Evolutionary conservation across 345 rosid species (phyloP), one percentile per base, ranked within the genome.

Genomic region (Syzygium jambos): DNA sequence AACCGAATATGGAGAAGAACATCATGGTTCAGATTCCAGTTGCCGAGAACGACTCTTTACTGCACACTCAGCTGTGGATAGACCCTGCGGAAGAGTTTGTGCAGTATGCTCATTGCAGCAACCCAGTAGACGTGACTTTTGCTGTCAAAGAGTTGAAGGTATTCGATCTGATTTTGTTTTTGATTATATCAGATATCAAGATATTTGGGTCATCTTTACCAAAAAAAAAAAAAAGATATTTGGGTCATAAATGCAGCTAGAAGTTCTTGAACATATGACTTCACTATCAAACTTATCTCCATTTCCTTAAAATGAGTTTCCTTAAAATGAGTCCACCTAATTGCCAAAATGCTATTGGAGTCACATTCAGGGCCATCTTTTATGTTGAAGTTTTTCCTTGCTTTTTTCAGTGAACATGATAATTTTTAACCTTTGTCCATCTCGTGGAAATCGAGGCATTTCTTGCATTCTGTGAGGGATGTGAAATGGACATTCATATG

Each of bases 401-500:
- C 27, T 25, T 12, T 78, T 85, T n/a, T 34, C 87, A 15, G 55
- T 56, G 29, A 68, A 9, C 2, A 14, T 34, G 65, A 78, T 25
- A 30, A 9, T 15, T 78, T 55, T 27, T 73, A 54, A 77, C 2
- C 2, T 61, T 56, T 53, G 41, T 61, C 56, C 77, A 30, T 78
- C 54, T 55, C 12, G 0, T 86, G 86, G 15, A 87, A 77, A 88
- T 91, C 78, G 93, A 98, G 98, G 99, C 99, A 61, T 96, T 98
- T 91, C 94, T 96, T 86, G 89, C 98, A 85, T 95, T 98, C 87
- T 94, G 98, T 15, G 99, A 96, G 88, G 96, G 98, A 73, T 95
- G 97, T 87, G 99, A 98, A 92, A 94, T 93, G 9, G 99, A 96
- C 90, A 95, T 96, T 87, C 96, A 95, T 88, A 88, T 95, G 55